Percentiles rank a stretch among this genome's conserved stretches.
These are phyloP conservation scores for Penicillium canariense DNA, from an alignment of 495 filamentous ascomycete genomes.

Conservation along the genomic window DNA sequence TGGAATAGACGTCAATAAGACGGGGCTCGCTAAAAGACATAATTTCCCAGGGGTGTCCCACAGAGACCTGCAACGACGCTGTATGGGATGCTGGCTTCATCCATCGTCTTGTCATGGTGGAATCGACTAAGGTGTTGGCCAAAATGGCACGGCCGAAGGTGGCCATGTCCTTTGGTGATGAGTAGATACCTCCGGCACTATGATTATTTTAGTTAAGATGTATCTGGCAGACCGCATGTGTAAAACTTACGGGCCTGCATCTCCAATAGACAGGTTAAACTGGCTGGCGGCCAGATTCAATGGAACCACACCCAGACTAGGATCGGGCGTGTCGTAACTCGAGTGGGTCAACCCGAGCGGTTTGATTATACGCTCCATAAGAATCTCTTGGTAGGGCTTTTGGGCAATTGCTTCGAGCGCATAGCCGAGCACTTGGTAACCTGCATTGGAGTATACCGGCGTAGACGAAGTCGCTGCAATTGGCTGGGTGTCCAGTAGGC, in stretches of 20 bases:
- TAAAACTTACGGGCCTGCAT: constrained; percentile 41
- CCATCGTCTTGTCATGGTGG: constrained; percentile 50
- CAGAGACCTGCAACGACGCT: constrained; percentile 39
- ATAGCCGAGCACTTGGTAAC: constrained; percentile 53
- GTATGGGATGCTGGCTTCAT: constrained; percentile 53
- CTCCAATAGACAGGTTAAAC: constrained; percentile 38
- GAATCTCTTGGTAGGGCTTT: constrained; percentile 4
- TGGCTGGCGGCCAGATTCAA: constrained; percentile 26
- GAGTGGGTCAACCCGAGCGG: constrained; percentile 39
- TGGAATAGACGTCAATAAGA: constrained; percentile 51
- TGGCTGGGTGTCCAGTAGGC: constrained; percentile 45
- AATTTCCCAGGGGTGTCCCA: constrained; percentile 60
- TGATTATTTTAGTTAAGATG: constrained; percentile 2
- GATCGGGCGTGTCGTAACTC: constrained; percentile 30
- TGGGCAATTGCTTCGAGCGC: constrained; percentile 41
- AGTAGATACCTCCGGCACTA: constrained; percentile 55
- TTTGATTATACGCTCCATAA: constrained; percentile 28
- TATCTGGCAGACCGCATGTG: neutral
- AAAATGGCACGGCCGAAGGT: constrained; percentile 54
- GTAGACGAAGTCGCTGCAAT: constrained; percentile 46
- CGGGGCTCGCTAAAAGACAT: constrained; percentile 13
- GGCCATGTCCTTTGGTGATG: constrained; percentile 49
- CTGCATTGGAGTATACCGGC: constrained; percentile 58
- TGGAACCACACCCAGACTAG: constrained; percentile 33
- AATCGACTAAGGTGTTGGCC: constrained; percentile 41